Evolutionary conservation across 345 rosid genomes (phyloP), one percentile per base, ranked within the genome.

Genomic region (Sisymbrium altissimum): DNA sequence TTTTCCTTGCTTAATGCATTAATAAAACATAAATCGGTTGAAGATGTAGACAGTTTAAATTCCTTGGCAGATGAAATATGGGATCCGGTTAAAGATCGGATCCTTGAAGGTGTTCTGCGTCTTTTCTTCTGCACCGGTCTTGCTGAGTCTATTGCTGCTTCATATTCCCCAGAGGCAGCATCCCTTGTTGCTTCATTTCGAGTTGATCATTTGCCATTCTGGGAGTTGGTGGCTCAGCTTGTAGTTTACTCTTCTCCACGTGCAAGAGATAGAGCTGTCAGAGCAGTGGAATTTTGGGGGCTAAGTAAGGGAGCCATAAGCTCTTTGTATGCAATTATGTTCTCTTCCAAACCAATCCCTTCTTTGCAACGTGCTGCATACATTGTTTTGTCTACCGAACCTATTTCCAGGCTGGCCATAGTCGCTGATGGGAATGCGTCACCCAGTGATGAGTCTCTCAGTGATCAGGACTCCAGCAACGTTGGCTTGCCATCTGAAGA

Each of bases 261-360:
- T 64, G 83, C 84, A 36, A 89, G 90, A 79, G 97, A 87, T 55
- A 84, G 87, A 86, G 97, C 98, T 30, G 87, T 88, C 65, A 91
- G 80, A 81, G 91, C 96, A 27, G 82, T 89, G 73, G 95, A 91
- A 71, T 88, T 88, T 71, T 89, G 98, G 98, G 96, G 96, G 10
- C 84, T 94, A 58, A 82, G 88, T 79, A 87, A 81, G 78, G 96
- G 96, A 77, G 79, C 97, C 27, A 83, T 91, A 55, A 81, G 81
- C 84, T 83, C 97, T 72, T 85, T 94, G 77, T 94, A 89, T 82
- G 85, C 96, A 57, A 72, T 91, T 64, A 79, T 94, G 73, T 89
- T 88, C 80, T 86, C 96, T 74, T 83, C 93, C 72, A 75, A 73
- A 64, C 87, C 92, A 61, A 80, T 86, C 38, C 83, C 93, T 25